Conservation (phyloP, 2,329 filamentous ascomycete genomes). For the Rachicladosporium sp. region DNA sequence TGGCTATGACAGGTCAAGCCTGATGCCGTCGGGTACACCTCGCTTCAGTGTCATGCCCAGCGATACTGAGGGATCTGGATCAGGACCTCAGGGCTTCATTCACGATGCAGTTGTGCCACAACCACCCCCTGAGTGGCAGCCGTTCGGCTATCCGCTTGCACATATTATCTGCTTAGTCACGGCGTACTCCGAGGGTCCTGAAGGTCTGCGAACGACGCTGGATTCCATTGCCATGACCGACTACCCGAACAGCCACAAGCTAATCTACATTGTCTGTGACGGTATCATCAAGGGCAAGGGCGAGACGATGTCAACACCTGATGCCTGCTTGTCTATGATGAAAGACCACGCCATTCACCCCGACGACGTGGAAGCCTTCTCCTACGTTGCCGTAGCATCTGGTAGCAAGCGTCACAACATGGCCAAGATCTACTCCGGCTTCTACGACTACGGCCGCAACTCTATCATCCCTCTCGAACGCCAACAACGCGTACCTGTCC, state of each 20-base stretch:
- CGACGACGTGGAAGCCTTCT: constrained; percentile 78
- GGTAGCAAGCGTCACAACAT: constrained; percentile 98
- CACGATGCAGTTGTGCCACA: constrained; percentile 93
- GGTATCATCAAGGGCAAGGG: constrained; percentile 95
- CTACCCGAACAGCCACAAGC: constrained; percentile 98
- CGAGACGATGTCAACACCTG: constrained; percentile 74
- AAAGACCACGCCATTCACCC: constrained; percentile 71
- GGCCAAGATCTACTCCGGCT: constrained; percentile 95
- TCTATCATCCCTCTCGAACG: constrained; percentile 71
- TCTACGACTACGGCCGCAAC: constrained; percentile 86
- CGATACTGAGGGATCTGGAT: constrained; percentile 45
- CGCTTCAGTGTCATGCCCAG: constrained; percentile 44
- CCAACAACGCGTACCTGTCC: constrained; percentile 96
- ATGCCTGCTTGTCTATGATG: constrained; percentile 87
- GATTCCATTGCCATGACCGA: constrained; percentile 96
- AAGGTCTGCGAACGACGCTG: constrained; percentile 83
- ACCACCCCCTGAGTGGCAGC: constrained; percentile 92
- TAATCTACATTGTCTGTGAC: constrained; percentile 91
- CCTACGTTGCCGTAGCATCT: constrained; percentile 90
- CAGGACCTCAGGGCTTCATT: constrained; percentile 81
- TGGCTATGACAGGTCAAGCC: constrained; percentile 6
- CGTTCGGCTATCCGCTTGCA: constrained; percentile 87
- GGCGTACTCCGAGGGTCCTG: constrained; percentile 88
- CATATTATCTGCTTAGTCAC: constrained; percentile 92
- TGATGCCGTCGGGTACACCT: constrained; percentile 25